These are phyloP conservation scores for Talaromyces rugulosus DNA, from an alignment of 2,329 filamentous ascomycete genomes.

Conservation along the genomic window DNA sequence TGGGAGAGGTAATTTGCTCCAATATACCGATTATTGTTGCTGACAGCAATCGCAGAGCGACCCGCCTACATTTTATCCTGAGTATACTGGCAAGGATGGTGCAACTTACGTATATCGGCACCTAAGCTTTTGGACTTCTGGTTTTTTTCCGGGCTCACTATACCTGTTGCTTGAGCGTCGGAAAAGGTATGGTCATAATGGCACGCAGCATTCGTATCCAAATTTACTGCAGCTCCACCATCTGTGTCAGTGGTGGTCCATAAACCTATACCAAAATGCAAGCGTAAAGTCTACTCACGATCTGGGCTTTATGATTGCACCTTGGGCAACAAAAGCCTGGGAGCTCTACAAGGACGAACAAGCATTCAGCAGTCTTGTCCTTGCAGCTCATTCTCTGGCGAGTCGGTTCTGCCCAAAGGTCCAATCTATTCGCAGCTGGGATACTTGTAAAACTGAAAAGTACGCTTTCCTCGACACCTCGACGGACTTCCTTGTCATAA, in stretches of 20 bases:
- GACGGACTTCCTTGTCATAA: constrained; percentile 39
- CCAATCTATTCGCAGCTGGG: neutral
- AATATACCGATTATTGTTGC: no score
- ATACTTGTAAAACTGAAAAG: neutral
- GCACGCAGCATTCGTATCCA: no score
- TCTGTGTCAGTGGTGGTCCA: constrained; percentile 41
- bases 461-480: constrained; percentile 25
- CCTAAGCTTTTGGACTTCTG: no score
- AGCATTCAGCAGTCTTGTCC: constrained; percentile 22
- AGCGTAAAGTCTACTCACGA: constrained; percentile 48
- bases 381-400: neutral
- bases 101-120: no score
- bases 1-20: no score
- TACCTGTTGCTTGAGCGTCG: no score
- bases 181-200: no score
- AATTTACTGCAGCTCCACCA: neutral
- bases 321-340: constrained; percentile 46
- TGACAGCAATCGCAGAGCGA: no score
- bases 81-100: no score
- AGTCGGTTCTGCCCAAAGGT: neutral
- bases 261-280: constrained; percentile 34
- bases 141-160: no score
- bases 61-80: no score
- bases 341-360: constrained; percentile 38
- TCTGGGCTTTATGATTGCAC: constrained; percentile 52